Percentiles rank a stretch among this genome's conserved stretches.
Conservation (phyloP, 2,329 filamentous ascomycete species). For the Fusarium pseudocircinatum region DNA sequence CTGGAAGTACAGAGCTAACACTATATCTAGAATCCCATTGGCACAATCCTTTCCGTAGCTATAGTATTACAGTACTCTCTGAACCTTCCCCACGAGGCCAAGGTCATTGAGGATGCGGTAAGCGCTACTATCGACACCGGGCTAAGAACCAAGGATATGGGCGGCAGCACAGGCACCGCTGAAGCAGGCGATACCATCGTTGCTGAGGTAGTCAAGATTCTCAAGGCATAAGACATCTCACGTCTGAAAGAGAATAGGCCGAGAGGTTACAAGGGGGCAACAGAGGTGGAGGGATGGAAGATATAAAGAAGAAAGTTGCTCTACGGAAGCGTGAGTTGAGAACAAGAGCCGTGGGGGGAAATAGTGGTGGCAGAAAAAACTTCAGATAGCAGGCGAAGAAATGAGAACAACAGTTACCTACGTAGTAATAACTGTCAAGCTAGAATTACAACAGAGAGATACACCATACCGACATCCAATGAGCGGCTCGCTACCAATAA, state of each 20-base stretch:
- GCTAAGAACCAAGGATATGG: conserved; percentile 82
- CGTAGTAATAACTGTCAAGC: not conserved
- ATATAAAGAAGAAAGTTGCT: not conserved
- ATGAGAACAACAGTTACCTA: not conserved
- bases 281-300: not conserved
- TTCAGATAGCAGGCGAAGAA: not conserved
- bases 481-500: not conserved
- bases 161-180: conserved; percentile 74
- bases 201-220: conserved; percentile 28
- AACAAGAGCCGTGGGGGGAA: not conserved
- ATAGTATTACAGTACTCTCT: conserved; percentile 96
- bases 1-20: not conserved
- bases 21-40: conserved; percentile 71
- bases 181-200: conserved; percentile 82
- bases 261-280: not conserved
- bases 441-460: not conserved
- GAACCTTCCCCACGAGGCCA: conserved; percentile 76
- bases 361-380: not conserved
- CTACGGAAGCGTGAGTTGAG: not conserved
- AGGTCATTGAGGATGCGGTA: conserved; percentile 81
- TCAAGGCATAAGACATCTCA: conserved; percentile 21
- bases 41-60: conserved; percentile 88
- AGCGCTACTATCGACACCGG: conserved; percentile 80
- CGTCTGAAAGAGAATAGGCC: not conserved
- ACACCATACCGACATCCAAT: not conserved